These are phyloP conservation scores for Zymoseptoria brevis DNA, from an alignment of 2,329 filamentous ascomycete genomes.

Conservation along the genomic window DNA sequence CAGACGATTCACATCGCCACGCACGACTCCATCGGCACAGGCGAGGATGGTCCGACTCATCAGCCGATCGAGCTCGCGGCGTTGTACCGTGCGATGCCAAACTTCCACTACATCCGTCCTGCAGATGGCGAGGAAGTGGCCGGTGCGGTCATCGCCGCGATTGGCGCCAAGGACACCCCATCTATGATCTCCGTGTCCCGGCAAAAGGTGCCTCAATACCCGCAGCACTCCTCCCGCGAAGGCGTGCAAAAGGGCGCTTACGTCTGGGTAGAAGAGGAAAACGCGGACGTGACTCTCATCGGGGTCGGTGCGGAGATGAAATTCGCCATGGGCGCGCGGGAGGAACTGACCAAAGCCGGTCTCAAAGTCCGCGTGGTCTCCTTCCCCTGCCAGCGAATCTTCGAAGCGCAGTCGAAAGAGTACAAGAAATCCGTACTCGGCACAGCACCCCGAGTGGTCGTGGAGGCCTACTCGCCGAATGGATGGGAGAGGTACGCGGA, in stretches of 20 bases:
- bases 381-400: constrained; percentile 45
- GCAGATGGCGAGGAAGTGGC: constrained; percentile 32
- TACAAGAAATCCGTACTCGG: constrained; percentile 43
- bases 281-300: constrained; percentile 41
- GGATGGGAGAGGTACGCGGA: constrained; percentile 56
- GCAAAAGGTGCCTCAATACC: constrained; percentile 35
- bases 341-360: constrained; percentile 28
- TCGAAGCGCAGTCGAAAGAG: constrained; percentile 39
- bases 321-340: constrained; percentile 39
- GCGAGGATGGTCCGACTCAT: constrained; percentile 33
- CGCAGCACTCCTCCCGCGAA: constrained; percentile 30
- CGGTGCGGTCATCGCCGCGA: constrained; percentile 36
- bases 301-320: constrained; percentile 45
- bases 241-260: constrained; percentile 37
- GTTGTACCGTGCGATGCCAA: constrained; percentile 33
- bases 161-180: constrained; percentile 33
- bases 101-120: constrained; percentile 33
- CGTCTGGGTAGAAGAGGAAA: constrained; percentile 31
- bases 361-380: constrained; percentile 41
- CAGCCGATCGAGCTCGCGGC: constrained; percentile 32
- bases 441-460: constrained; percentile 39
- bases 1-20: constrained; percentile 34
- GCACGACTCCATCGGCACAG: constrained; percentile 32
- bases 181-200: constrained; percentile 40
- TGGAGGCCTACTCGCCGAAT: constrained; percentile 52